phyloP scores from a whole-genome alignment of 345 rosid genomes.

The Camelina sativa region DNA sequence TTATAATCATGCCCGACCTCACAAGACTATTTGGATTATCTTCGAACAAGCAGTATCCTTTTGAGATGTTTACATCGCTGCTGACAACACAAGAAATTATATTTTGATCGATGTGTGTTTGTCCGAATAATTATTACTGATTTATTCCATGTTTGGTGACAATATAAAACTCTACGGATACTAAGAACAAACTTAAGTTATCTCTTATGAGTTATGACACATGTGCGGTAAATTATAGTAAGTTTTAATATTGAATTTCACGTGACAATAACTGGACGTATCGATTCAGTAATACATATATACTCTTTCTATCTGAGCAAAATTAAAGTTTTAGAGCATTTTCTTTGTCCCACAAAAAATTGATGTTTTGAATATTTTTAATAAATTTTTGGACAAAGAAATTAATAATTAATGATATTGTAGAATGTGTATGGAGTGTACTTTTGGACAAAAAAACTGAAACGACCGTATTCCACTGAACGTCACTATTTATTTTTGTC shows the following conservation, averaged over 20 bases:
- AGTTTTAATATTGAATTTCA: not conserved
- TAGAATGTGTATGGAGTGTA: too few species aligned
- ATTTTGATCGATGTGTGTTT: not conserved
- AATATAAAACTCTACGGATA: not conserved
- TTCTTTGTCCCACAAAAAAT: too few species aligned
- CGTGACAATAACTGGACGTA: not conserved
- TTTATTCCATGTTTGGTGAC: not conserved
- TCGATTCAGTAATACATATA: not conserved
- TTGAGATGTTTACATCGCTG: constrained; percentile 2
- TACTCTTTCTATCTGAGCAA: too few species aligned
- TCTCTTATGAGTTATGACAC: not conserved
- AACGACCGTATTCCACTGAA: too few species aligned
- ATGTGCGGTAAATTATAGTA: not conserved
- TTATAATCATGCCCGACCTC: constrained; percentile 24
- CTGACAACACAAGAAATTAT: not conserved
- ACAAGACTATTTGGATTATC: not conserved
- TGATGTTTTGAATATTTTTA: too few species aligned
- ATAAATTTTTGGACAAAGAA: too few species aligned
- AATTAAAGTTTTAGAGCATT: too few species aligned
- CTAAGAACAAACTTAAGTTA: not conserved
- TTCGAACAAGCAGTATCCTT: not conserved
- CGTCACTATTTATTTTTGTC: too few species aligned
- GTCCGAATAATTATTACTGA: not conserved
- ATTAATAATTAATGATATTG: too few species aligned
- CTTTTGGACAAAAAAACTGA: too few species aligned